Base-by-base conservation (phyloP, 345 rosid species). In the Theobroma cacao region DNA sequence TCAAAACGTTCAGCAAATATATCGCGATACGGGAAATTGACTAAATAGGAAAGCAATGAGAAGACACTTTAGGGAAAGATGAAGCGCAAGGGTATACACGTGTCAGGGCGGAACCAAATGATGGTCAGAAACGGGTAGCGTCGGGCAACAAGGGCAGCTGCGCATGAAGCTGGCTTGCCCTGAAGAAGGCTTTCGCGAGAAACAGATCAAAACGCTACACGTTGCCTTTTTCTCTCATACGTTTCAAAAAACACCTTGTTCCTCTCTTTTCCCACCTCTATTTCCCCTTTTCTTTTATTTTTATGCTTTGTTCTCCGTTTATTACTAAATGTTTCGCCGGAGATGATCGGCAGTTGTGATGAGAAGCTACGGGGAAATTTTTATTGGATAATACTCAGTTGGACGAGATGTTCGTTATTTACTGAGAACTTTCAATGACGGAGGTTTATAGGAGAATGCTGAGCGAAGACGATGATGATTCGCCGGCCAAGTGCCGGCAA, bases 401-500 rank as follows among this genome's bases (percentile, higher is more conserved):
- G 24, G 41, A 45, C 58, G 41, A 28, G 40, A 61, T 74, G 31
- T 28, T 45, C 41, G 74, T 30, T 70, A 9, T 3, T 24, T 47
- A 47, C 24, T 47, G 22, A n/a, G 11, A 41, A 20, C 1, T 33
- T 62, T 65, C 61, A 74, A 72, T 82, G 52, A 75, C 78, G 41
- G 77, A 79, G 68, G 43, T 79, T 31, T 74, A 1, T 68, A 18
- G 55, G 56, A 75, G 76, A 75, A 86, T 85, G 90, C 56, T 58
- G 14, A 79, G 70, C 47, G 80, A 82, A 26, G 77, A 77, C 7
- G 87, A 74, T 56, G 87, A 86, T 33, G 90, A 84, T 79, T 64
- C 85, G 3, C 82, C 86, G 1, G 85, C 50, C 20, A 88, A 84
- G 82, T 90, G 94, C 84, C 78, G 89, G 56, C 81, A 89, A 80